Conservation (phyloP, 495 filamentous ascomycete genomes). For the Tuber aestivum region DNA sequence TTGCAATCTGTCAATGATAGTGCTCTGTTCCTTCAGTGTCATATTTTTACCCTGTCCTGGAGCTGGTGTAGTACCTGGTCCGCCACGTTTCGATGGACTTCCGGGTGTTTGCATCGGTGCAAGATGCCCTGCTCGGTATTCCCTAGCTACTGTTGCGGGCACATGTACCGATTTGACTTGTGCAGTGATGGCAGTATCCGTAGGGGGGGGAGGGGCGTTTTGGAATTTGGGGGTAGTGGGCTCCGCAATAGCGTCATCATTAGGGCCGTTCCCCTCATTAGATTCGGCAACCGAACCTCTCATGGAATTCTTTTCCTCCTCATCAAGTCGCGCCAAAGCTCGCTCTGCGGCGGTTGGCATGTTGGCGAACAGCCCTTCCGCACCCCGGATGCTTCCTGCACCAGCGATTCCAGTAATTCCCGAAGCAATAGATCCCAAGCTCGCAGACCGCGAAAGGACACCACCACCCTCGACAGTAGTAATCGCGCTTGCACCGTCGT, state of each 20-base stretch:
- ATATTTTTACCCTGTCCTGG: slow-evolving; percentile 68
- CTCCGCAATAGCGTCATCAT: slow-evolving; percentile 45
- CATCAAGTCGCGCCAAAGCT: slow-evolving; percentile 56
- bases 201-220: slow-evolving; percentile 56
- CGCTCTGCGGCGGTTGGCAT: slow-evolving; percentile 47
- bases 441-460: slow-evolving; percentile 68
- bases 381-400: slow-evolving; percentile 28
- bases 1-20: slow-evolving; percentile 86
- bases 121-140: slow-evolving; percentile 54
- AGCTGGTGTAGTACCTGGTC: slow-evolving; percentile 48
- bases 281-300: slow-evolving; percentile 41
- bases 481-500: slow-evolving; percentile 35
- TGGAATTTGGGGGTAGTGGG: slow-evolving; percentile 50
- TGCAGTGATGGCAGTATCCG: slow-evolving; percentile 81
- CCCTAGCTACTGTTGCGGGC: slow-evolving; percentile 77
- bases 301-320: slow-evolving; percentile 50
- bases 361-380: slow-evolving; percentile 20
- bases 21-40: slow-evolving; percentile 94
- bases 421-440: slow-evolving; percentile 91
- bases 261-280: slow-evolving; percentile 20
- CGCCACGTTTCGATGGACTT: slow-evolving; percentile 53
- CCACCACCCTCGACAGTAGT: slow-evolving; percentile 31
- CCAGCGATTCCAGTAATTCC: slow-evolving; percentile 74
- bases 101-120: slow-evolving; percentile 53
- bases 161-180: slow-evolving; percentile 84